Conservation (phyloP, 768 basidiomycete genomes). For the Leccinum subgranulosum region DNA sequence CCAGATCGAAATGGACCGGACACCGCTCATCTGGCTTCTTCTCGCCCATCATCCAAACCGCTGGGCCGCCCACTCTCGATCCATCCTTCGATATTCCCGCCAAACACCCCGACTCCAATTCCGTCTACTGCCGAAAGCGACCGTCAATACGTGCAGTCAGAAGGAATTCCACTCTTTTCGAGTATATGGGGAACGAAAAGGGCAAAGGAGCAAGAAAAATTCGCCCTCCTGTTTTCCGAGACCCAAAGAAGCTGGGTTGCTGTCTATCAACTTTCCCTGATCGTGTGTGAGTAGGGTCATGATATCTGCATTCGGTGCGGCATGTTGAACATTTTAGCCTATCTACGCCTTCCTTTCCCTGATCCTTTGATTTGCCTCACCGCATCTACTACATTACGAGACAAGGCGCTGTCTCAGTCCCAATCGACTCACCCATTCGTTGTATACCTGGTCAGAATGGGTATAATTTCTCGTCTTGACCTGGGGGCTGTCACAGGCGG, state of each 20-base stretch:
- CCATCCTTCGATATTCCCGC: conserved; percentile 74
- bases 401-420: conserved; percentile 58
- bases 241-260: conserved; percentile 68
- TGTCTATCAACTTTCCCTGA: conserved; percentile 72
- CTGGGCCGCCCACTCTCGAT: conserved; percentile 34
- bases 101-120: conserved; percentile 80
- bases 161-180: conserved; percentile 71
- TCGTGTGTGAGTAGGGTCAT: conserved; percentile 61
- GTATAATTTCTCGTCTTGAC: conserved; percentile 15
- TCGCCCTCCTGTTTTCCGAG: conserved; percentile 66
- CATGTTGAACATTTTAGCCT: conserved; percentile 46
- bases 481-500: neutral
- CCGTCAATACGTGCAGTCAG: conserved; percentile 69
- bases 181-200: conserved; percentile 70
- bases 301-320: neutral
- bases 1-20: conserved; percentile 36
- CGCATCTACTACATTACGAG: conserved; percentile 81
- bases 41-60: conserved; percentile 48
- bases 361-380: conserved; percentile 86
- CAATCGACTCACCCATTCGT: conserved; percentile 35
- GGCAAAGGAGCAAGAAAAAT: conserved; percentile 48
- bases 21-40: conserved; percentile 43
- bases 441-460: conserved; percentile 19
- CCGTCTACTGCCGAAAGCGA: conserved; percentile 73
- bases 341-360: conserved; percentile 60